Conservation (phyloP, 768 basidiomycete species). For the Lentinula sp. region DNA sequence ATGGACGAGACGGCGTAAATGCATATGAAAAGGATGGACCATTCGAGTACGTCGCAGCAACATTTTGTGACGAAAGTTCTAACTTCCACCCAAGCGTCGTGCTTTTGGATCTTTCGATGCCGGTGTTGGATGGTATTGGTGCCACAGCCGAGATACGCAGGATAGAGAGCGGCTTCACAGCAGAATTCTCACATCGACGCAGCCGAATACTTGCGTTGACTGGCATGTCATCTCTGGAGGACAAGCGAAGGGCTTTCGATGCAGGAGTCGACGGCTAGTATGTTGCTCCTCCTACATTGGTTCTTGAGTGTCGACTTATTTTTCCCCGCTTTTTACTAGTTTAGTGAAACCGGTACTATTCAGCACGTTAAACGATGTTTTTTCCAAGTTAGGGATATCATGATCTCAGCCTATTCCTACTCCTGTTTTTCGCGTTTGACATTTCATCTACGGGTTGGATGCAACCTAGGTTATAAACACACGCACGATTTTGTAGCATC, state of each 20-base stretch:
- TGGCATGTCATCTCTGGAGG: constrained; percentile 89
- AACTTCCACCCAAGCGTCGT: constrained; percentile 52
- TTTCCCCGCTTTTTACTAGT: constrained; percentile 29
- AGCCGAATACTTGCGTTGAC: constrained; percentile 82
- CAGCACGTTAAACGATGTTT: constrained; percentile 82
- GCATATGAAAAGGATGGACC: constrained; percentile 66
- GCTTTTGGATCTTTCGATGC: constrained; percentile 89
- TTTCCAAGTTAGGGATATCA: constrained; percentile 58
- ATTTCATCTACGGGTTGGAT: not conserved
- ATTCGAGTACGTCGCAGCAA: constrained; percentile 67
- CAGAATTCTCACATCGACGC: constrained; percentile 12
- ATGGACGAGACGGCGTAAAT: constrained; percentile 81
- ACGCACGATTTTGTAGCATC: not conserved
- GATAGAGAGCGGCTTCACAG: constrained; percentile 46
- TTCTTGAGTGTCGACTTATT: not conserved
- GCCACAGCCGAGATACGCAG: constrained; percentile 80
- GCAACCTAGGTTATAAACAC: not conserved
- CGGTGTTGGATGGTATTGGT: constrained; percentile 83
- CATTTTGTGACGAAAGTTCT: not conserved
- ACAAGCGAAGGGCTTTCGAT: constrained; percentile 86
- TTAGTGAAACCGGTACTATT: constrained; percentile 96
- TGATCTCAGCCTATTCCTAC: constrained; percentile 11
- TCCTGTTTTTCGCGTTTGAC: not conserved
- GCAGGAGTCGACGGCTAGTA: constrained; percentile 96
- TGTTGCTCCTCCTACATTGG: constrained; percentile 24